Base-by-base conservation (phyloP, 352 stramenopile species). In the Plasmopara muralis region DNA sequence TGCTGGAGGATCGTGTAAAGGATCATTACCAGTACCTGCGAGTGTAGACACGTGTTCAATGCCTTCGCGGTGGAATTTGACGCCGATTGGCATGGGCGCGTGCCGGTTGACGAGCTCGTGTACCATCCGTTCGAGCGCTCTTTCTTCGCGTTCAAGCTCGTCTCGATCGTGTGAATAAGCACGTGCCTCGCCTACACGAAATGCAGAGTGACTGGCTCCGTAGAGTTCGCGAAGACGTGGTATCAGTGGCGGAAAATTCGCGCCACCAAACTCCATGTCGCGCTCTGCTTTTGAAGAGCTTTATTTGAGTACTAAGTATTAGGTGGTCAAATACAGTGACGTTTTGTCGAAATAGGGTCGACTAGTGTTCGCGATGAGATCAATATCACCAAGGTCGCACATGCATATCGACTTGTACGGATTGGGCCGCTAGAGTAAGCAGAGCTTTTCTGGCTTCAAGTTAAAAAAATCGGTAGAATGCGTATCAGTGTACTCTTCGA, bases 141-240 rank as follows among this genome's bases (percentile, higher is more conserved):
- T 56, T 50, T 88, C 77, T 49, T 86, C 69, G 10, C 63, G 64
- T 30, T 88, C 77, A 13, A 88, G 53, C 31, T 78, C 72, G 12
- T 83, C 67, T 29, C 84, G 43, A 15, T 83, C 76, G 8, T 65
- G 58, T 9, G 61, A 48, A 13, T 74, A 83, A 31, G 69, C 70
- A 9, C 74, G 61, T 30, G 66, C 50, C 46, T 84, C 74, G 13
- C 68, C 70, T 29, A 77, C 66, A 25, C 74, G 77, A 39, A 44
- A 61, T 3, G 43, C 56, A 43, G 58, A 67, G 18, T 69, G 65
- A 50, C 60, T 77, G 45, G 66, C 74, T 18, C 74, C 77, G 16
- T 85, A 86, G n/a, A 88, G 55, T 43, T 88, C 74, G 52, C 61
- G 64, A 37, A 82, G 61, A n/a, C 61, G 60, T 28, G 69, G 60